Evolutionary conservation across 1,284 basidiomycete species (phyloP), one percentile per base, ranked within the genome.

Genomic region (Malassezia sp.): DNA sequence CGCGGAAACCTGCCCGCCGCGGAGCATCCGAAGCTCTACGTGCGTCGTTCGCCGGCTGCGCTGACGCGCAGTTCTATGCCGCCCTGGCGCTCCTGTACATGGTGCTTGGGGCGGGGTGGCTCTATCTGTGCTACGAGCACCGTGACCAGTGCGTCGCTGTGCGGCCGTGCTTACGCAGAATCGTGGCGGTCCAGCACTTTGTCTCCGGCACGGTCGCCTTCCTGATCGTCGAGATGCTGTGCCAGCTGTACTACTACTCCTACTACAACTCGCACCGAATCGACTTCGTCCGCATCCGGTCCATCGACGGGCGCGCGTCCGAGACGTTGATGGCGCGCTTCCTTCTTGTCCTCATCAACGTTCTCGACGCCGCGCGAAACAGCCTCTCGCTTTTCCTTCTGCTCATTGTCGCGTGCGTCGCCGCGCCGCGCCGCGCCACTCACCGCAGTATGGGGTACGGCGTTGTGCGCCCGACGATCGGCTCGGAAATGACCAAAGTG

Each of bases 11-110:
- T 99, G 15, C 80, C 91, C 3, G 89, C 90, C 3, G 79, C 84
- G 2, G 91, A 99, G 70, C 93, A 95, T 70, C 91, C 91, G n/a
- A 99, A 97, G 79, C 84, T 96, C 63, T 82, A 80, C 53, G 87
- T 91, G 70, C 67, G 84, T 74, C 11, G 10, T 14, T 7, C 5
- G 14, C 3, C 32, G 43, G n/a, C 29, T 28, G 15, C 38, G 26
- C 15, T 29, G n/a, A 28, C 8, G 12, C 6, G n/a, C 53, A 90
- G 85, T 95, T 96, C 72, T 96, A 96, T 73, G 79, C 85, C 43
- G 70, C 74, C 18, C 80, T 96, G 76, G 84, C 85, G 61, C 63
- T 87, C 27, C 73, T 84, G 14, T 96, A 95, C 70, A 64, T 77
- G 38, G 67, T 75, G 0, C 73, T 90, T 36, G 86, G 78, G 14